Evolutionary conservation across 192 early-diverging fungal genomes (phyloP).

Genomic region (Coemansia sp.): DNA sequence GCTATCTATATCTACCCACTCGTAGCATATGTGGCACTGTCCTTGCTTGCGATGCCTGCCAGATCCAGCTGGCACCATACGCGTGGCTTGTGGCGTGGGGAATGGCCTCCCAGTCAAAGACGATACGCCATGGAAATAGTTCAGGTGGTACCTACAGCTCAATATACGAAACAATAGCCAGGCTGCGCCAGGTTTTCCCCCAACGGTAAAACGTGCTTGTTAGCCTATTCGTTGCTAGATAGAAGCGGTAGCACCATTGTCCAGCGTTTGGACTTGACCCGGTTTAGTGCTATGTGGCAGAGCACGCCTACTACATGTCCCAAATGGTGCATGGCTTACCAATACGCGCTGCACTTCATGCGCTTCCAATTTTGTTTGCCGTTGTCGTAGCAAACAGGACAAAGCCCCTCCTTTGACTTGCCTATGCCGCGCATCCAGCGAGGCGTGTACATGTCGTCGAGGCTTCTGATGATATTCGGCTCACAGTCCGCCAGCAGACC

Average conservation of each 20-base stretch:
- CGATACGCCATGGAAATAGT: constrained; percentile 56
- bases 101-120: constrained; percentile 50
- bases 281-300: constrained; percentile 7
- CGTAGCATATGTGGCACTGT: constrained; percentile 41
- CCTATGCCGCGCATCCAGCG: constrained; percentile 54
- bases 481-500: constrained; percentile 16
- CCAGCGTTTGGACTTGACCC: constrained; percentile 4
- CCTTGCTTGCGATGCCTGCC: constrained; percentile 36
- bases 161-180: background rate
- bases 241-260: background rate
- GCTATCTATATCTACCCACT: constrained; percentile 49
- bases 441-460: constrained; percentile 55
- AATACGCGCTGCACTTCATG: constrained; percentile 58
- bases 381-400: constrained; percentile 39
- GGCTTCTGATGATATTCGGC: constrained; percentile 33
- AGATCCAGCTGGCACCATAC: background rate
- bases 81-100: constrained; percentile 29
- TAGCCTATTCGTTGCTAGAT: background rate
- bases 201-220: background rate
- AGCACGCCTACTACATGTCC: background rate
- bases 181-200: background rate
- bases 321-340: constrained; percentile 32
- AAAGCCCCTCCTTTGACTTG: constrained; percentile 54
- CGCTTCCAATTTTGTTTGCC: constrained; percentile 42
- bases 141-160: constrained; percentile 53